These are phyloP conservation scores for Seiridium unicorne DNA, from an alignment of 2,329 filamentous ascomycete species.

Conservation along the genomic window DNA sequence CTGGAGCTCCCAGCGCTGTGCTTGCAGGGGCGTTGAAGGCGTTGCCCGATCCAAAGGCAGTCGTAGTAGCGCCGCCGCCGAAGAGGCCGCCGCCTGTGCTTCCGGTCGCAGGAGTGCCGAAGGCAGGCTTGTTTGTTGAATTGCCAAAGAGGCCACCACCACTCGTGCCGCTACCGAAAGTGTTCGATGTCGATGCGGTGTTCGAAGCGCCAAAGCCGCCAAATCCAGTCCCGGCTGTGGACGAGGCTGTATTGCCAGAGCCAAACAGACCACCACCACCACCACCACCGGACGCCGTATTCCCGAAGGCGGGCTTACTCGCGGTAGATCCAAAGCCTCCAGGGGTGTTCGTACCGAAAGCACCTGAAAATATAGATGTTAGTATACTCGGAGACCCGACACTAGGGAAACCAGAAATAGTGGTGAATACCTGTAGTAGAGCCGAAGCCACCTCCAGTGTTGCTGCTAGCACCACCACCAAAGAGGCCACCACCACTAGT, in stretches of 20 bases:
- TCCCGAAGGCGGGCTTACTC: slow-evolving; percentile 22
- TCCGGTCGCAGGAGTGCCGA: slow-evolving; percentile 44
- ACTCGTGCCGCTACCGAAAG: slow-evolving; percentile 31
- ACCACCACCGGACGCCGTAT: slow-evolving; percentile 34
- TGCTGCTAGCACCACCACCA: slow-evolving; percentile 29
- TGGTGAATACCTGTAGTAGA: slow-evolving; percentile 34
- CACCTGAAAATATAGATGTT: slow-evolving; percentile 16
- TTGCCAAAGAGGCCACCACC: slow-evolving; percentile 25
- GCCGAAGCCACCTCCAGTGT: slow-evolving; percentile 28
- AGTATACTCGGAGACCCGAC: slow-evolving; percentile 12
- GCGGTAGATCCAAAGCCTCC: slow-evolving; percentile 18
- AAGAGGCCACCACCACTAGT: slow-evolving; percentile 36
- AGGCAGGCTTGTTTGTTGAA: slow-evolving; percentile 43
- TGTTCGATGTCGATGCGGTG: slow-evolving; percentile 32
- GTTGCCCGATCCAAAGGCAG: slow-evolving; percentile 33
- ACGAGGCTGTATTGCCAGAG: slow-evolving; percentile 11
- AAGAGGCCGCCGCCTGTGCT: slow-evolving; percentile 42
- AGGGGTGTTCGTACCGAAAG: slow-evolving; percentile 35
- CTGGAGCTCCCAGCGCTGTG: slow-evolving; percentile 46
- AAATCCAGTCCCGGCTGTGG: slow-evolving; percentile 16
- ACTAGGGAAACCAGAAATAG: not conserved
- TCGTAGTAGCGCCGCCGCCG: slow-evolving; percentile 32
- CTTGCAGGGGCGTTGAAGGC: slow-evolving; percentile 45
- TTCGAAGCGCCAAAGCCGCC: slow-evolving; percentile 31
- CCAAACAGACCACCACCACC: slow-evolving; percentile 36